phyloP scores from a whole-genome alignment of 257 asterid genomes.

The Orobanche coerulescens region DNA sequence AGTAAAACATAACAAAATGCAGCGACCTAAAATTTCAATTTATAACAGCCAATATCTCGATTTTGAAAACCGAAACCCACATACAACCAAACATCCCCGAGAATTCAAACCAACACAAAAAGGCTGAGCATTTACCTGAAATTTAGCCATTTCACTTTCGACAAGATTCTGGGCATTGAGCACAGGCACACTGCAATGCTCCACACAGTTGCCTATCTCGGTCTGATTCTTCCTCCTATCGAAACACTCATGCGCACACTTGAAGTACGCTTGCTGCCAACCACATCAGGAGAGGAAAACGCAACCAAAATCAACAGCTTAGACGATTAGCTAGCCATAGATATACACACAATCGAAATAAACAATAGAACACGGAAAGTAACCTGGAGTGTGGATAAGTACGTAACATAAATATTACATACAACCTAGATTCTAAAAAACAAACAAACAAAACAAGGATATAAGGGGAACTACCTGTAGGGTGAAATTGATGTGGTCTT shows the following conservation, averaged over 20 bases:
- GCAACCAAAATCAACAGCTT: background rate
- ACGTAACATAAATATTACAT: background rate
- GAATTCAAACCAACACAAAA: background rate
- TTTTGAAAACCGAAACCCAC: background rate
- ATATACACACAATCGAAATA: background rate
- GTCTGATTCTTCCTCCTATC: constrained; percentile 61
- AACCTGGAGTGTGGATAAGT: background rate
- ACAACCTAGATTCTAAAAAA: background rate
- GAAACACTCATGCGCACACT: constrained; percentile 90
- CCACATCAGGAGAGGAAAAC: background rate
- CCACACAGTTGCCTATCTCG: constrained; percentile 75
- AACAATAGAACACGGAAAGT: background rate
- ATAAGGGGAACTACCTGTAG: constrained; percentile 50
- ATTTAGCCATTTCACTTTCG: constrained; percentile 78
- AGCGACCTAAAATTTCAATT: background rate
- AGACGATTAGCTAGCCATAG: background rate
- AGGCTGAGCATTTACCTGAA: constrained; percentile 38
- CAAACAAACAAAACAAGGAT: background rate
- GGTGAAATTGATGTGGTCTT: constrained; percentile 87
- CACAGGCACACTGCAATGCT: constrained; percentile 84
- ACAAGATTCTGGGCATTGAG: constrained; percentile 76
- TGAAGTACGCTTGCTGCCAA: constrained; percentile 85
- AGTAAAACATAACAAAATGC: background rate
- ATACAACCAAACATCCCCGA: background rate
- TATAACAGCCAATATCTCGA: background rate